Evolutionary conservation across 169 alveolate species (phyloP).

Genomic region (Plasmodium inui): DNA sequence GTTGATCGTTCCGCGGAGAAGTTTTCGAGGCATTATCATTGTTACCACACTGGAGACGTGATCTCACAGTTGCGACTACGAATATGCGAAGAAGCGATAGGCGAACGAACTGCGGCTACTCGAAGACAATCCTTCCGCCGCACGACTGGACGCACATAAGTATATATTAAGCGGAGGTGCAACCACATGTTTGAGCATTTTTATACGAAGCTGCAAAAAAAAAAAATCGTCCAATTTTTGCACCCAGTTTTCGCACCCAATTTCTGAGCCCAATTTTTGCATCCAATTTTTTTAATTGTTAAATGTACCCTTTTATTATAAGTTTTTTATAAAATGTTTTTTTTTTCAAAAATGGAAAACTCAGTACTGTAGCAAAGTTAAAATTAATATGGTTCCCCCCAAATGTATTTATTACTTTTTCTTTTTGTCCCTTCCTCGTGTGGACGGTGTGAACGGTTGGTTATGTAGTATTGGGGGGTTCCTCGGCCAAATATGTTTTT

Average conservation of each 20-base stretch:
- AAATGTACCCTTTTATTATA: neutral
- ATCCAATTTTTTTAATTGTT: neutral
- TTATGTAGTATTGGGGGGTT: neutral
- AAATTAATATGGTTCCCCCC: neutral
- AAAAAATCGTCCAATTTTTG: neutral
- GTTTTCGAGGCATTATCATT: neutral
- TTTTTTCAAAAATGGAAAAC: neutral
- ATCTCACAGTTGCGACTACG: neutral
- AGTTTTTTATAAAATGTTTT: neutral
- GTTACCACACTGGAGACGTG: neutral
- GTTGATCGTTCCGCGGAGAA: neutral
- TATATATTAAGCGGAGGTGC: neutral
- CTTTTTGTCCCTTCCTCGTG: neutral
- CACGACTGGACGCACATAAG: neutral
- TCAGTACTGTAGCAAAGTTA: neutral
- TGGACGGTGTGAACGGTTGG: neutral
- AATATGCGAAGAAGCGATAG: neutral
- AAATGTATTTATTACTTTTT: neutral
- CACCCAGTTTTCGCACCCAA: too few relatives aligned
- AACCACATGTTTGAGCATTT: neutral
- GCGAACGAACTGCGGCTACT: neutral
- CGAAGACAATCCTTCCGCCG: neutral
- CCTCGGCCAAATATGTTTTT: neutral
- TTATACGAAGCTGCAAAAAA: neutral
- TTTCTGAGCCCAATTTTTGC: neutral